These are phyloP conservation scores for Hypoxylon perforatum DNA, from an alignment of 495 filamentous ascomycete genomes.

Conservation along the genomic window DNA sequence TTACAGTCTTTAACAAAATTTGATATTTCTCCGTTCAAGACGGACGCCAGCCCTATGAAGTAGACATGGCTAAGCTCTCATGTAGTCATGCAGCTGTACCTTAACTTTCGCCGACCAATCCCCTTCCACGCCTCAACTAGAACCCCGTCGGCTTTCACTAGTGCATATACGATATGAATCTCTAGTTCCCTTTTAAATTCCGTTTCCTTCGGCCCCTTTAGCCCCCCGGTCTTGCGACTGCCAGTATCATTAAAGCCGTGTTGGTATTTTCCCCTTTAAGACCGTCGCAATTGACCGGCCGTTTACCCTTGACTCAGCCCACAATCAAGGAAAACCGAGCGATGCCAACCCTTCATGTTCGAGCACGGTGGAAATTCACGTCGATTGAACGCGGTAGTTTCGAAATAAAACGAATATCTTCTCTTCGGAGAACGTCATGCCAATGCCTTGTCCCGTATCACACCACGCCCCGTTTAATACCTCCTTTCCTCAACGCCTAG, in stretches of 20 bases:
- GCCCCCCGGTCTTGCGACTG: not conserved
- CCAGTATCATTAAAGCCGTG: not conserved
- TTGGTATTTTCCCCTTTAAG: not conserved
- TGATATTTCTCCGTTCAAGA: slow-evolving; percentile 10
- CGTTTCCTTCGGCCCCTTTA: slow-evolving; percentile 11
- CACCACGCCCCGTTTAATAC: slow-evolving; percentile 25
- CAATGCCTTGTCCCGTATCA: slow-evolving; percentile 20
- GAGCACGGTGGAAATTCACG: slow-evolving; percentile 10
- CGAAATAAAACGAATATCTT: slow-evolving; percentile 29
- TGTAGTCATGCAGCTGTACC: slow-evolving; percentile 38
- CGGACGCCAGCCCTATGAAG: not conserved
- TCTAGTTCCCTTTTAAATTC: slow-evolving; percentile 33
- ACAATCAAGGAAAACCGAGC: slow-evolving; percentile 10
- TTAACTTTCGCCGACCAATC: slow-evolving; percentile 19
- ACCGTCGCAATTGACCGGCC: slow-evolving; percentile 7
- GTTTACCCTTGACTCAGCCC: slow-evolving; percentile 25
- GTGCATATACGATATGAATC: slow-evolving; percentile 41
- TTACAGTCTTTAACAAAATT: slow-evolving; percentile 19
- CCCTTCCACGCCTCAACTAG: slow-evolving; percentile 17
- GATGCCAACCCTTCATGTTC: slow-evolving; percentile 5
- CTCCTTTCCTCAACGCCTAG: slow-evolving; percentile 33
- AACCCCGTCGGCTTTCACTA: slow-evolving; percentile 19
- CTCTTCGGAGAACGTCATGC: slow-evolving; percentile 26
- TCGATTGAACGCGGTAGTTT: slow-evolving; percentile 21
- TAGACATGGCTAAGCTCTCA: slow-evolving; percentile 1